Conservation (phyloP, 2,329 filamentous ascomycete species). For the Xylariales sp. region DNA sequence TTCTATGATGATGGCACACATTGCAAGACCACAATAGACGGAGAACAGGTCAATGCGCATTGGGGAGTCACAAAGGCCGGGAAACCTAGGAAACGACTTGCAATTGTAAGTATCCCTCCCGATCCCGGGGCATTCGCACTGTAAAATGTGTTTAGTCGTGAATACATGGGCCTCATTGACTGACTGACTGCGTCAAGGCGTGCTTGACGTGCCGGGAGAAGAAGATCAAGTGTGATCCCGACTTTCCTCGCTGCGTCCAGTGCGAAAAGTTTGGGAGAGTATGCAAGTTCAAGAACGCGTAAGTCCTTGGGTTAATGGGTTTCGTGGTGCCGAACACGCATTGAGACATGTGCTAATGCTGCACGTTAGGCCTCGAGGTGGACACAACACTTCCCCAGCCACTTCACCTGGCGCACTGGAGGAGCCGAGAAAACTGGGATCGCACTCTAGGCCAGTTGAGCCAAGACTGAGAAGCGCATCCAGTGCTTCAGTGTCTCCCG, state of each 20-base stretch:
- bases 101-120: constrained; percentile 54
- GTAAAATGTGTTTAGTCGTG: too few species aligned
- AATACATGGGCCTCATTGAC: neutral
- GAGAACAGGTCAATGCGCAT: constrained; percentile 80
- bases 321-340: too few species aligned
- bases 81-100: constrained; percentile 84
- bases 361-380: constrained; percentile 47
- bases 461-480: constrained; percentile 37
- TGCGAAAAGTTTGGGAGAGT: constrained; percentile 86
- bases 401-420: constrained; percentile 48
- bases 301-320: too few species aligned
- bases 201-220: constrained; percentile 92
- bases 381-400: constrained; percentile 52
- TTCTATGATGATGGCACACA: constrained; percentile 82
- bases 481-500: constrained; percentile 45
- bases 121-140: too few species aligned
- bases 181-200: constrained; percentile 11
- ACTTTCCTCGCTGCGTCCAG: constrained; percentile 80
- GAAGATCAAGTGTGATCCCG: constrained; percentile 95
- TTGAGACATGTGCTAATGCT: too few species aligned
- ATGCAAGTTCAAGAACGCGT: constrained; percentile 85
- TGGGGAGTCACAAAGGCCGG: constrained; percentile 95
- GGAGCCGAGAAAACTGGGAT: constrained; percentile 32
- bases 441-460: constrained; percentile 30
- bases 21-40: constrained; percentile 79